Conservation (phyloP, 345 rosid genomes). For the Durio zibethinus region DNA sequence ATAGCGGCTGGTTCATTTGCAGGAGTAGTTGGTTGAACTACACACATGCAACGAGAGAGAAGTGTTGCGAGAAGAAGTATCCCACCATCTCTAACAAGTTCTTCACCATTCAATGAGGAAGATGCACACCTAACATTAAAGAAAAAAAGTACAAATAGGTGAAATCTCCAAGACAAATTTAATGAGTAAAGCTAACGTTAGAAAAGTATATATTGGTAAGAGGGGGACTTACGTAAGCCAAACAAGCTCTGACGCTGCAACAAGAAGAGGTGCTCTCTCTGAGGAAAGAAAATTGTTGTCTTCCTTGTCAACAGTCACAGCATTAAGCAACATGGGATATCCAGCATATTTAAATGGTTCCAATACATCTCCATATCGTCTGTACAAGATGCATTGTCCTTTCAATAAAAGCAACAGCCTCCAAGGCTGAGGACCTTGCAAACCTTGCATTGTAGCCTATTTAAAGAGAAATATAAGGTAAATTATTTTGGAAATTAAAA, state of each 20-base stretch:
- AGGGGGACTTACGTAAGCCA: conserved; percentile 70
- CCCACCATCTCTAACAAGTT: conserved; percentile 97
- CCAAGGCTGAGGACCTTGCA: conserved; percentile 99
- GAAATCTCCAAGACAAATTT: conserved; percentile 6
- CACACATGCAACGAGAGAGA: conserved; percentile 90
- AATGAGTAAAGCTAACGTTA: conserved; percentile 10
- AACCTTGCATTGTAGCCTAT: conserved; percentile 99
- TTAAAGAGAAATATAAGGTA: conserved; percentile 20
- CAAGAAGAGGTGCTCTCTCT: conserved; percentile 91
- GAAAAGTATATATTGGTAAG: conserved; percentile 9
- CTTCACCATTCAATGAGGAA: conserved; percentile 98
- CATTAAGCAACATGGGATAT: conserved; percentile 95
- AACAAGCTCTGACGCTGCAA: conserved; percentile 97
- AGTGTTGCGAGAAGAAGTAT: conserved; percentile 83
- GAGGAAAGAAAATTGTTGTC: conserved; percentile 89
- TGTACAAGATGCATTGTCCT: conserved; percentile 94
- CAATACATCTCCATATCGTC: conserved; percentile 76
- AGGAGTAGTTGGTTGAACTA: conserved; percentile 94
- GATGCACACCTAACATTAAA: conserved; percentile 68
- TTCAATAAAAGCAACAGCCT: conserved; percentile 87
- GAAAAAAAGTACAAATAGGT: neutral
- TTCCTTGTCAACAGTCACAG: conserved; percentile 82
- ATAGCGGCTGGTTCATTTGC: conserved; percentile 86
- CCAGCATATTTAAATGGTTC: conserved; percentile 99
- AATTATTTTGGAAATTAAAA: neutral